Conservation (phyloP, 2,329 filamentous ascomycete species). For the Ophiostoma populinum region DNA sequence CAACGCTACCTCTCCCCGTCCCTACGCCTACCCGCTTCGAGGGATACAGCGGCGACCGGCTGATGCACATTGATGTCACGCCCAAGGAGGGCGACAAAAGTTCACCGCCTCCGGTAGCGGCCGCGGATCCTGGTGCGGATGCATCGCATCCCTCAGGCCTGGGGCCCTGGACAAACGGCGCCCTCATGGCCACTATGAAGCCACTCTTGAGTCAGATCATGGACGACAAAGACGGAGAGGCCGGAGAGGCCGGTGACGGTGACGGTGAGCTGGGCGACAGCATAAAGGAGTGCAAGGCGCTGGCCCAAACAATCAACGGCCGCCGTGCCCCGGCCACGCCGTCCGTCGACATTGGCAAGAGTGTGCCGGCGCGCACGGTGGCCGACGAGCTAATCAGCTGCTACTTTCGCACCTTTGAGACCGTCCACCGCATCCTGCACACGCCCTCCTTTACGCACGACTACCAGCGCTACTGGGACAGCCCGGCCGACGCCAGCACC, state of each 20-base stretch:
- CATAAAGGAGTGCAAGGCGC: conserved; percentile 32
- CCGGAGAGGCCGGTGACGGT: too few species aligned
- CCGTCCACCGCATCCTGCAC: conserved; percentile 38
- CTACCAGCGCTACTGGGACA: conserved; percentile 33
- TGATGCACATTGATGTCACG: neutral
- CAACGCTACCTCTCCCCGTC: neutral
- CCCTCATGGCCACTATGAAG: conserved; percentile 13
- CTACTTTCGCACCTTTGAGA: conserved; percentile 39
- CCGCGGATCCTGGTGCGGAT: conserved; percentile 1
- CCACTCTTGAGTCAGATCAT: conserved; percentile 27
- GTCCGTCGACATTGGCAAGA: conserved; percentile 20
- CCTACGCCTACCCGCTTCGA: conserved; percentile 3
- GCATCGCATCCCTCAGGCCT: conserved; percentile 40
- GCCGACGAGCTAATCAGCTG: conserved; percentile 32
- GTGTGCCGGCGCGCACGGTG: conserved; percentile 21
- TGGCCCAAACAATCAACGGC: conserved; percentile 35
- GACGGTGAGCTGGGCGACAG: conserved; percentile 18
- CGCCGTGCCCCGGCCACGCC: conserved; percentile 16
- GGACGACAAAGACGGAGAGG: conserved; percentile 20
- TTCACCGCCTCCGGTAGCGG: too few species aligned
- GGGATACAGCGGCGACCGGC: neutral
- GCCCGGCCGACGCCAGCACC: conserved; percentile 21
- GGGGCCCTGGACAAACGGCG: conserved; percentile 34
- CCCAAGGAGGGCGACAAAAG: conserved; percentile 1
- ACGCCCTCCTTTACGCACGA: conserved; percentile 36